A percentile compares a stretch with the other conserved stretches of the same genome.
Evolutionary conservation across 108 stramenopile genomes (phyloP).

Genomic region (Stephanodiscus triporus): DNA sequence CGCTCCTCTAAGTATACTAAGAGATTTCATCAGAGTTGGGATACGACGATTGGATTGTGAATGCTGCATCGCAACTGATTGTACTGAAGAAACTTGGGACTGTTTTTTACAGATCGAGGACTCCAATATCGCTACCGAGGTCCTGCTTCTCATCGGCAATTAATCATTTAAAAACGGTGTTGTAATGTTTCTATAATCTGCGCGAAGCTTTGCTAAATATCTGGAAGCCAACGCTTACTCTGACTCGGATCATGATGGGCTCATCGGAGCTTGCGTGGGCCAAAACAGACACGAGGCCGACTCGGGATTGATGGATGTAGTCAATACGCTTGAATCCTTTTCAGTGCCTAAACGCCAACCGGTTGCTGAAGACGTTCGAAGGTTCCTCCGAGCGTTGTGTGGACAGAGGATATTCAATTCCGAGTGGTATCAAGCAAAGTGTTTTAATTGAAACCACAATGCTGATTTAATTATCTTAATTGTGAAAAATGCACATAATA

Average conservation of each 20-base stretch:
- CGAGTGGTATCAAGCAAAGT: too few species aligned
- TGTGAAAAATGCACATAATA: too few species aligned
- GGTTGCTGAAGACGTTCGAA: conserved; percentile 35
- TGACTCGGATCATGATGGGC: conserved; percentile 81
- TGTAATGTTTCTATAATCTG: conserved; percentile 72
- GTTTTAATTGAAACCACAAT: too few species aligned
- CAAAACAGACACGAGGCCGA: conserved; percentile 46
- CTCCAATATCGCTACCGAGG: conserved; percentile 57
- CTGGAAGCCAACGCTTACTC: conserved; percentile 79
- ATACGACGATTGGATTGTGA: conserved; percentile 78
- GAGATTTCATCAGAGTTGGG: conserved; percentile 67
- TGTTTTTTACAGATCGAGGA: conserved; percentile 82
- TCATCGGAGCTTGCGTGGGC: conserved; percentile 81
- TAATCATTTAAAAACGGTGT: conserved; percentile 74
- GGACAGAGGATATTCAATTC: too few species aligned
- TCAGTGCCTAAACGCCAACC: conserved; percentile 75
- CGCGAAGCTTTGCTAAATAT: conserved; percentile 74
- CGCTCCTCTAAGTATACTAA: conserved; percentile 65
- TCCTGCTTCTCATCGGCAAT: conserved; percentile 87
- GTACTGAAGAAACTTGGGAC: conserved; percentile 83
- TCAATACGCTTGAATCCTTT: conserved; percentile 69
- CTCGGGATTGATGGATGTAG: conserved; percentile 57
- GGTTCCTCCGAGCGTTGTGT: too few species aligned
- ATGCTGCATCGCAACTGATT: conserved; percentile 81
- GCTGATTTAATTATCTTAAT: too few species aligned